A percentile compares a stretch with the other conserved stretches of the same genome.
Conservation (phyloP, 257 asterid species). For the Scutellaria minor region DNA sequence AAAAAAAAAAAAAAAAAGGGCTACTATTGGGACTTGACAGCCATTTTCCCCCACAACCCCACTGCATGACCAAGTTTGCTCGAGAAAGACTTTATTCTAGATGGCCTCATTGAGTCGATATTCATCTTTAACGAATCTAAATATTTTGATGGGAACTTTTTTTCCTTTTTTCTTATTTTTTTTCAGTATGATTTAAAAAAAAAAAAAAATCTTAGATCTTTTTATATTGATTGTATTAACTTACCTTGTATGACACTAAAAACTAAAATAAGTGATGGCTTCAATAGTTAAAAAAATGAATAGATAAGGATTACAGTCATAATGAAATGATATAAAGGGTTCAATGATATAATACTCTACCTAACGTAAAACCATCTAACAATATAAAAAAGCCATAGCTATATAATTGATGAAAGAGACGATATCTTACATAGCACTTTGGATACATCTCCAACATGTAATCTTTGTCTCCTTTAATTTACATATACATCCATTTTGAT, state of each 20-base stretch:
- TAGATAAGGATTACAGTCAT: background rate
- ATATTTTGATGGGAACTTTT: no score
- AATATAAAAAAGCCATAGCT: slow-evolving; percentile 6
- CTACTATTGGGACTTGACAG: no score
- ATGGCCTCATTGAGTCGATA: no score
- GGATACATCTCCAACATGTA: slow-evolving; percentile 23
- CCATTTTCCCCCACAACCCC: no score
- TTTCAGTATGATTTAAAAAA: background rate
- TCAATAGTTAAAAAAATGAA: slow-evolving; percentile 2
- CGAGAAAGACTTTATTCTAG: no score
- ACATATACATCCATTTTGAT: slow-evolving; percentile 25
- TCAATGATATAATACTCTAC: slow-evolving; percentile 32
- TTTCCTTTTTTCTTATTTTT: background rate
- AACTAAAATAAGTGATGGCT: background rate
- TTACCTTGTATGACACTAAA: background rate
- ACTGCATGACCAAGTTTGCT: no score
- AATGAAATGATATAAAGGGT: slow-evolving; percentile 36
- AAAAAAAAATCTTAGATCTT: background rate
- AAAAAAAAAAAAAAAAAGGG: no score
- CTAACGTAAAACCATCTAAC: slow-evolving; percentile 21
- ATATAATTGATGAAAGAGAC: slow-evolving; percentile 41
- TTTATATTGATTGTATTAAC: background rate
- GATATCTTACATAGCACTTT: slow-evolving; percentile 11
- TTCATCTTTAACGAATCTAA: no score
- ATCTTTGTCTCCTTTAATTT: slow-evolving; percentile 33